These are phyloP conservation scores for Paramecium biaurelia DNA, from an alignment of 73 alveolate species.

Conservation along the genomic window DNA sequence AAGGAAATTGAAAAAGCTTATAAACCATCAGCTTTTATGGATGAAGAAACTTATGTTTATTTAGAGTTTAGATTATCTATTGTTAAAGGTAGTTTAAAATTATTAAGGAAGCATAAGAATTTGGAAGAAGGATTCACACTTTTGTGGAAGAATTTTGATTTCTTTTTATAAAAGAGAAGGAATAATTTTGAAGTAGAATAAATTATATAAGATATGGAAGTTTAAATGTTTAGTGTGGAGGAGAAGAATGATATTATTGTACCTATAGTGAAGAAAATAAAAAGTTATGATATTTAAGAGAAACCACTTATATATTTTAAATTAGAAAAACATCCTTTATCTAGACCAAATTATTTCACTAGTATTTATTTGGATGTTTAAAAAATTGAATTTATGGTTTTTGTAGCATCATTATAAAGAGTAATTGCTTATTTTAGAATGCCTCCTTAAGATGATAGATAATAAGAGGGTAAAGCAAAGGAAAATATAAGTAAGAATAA, in stretches of 20 bases:
- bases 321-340: conserved; percentile 31
- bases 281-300: conserved; percentile 7
- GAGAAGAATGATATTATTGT: conserved; percentile 40
- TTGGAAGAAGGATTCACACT: conserved; percentile 40
- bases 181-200: conserved; percentile 27
- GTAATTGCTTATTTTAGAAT: neutral
- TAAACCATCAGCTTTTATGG: neutral
- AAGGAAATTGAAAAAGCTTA: conserved; percentile 26
- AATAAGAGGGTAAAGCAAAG: neutral
- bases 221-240: conserved; percentile 33
- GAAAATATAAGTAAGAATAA: neutral
- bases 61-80: neutral
- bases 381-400: conserved; percentile 5
- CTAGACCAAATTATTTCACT: neutral
- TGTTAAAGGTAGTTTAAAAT: conserved; percentile 10
- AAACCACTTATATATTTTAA: conserved; percentile 25
- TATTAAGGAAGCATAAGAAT: neutral
- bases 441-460: neutral
- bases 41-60: conserved; percentile 18
- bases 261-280: conserved; percentile 36
- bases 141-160: conserved; percentile 23
- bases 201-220: conserved; percentile 12
- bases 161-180: neutral
- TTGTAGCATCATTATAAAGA: conserved; percentile 19
- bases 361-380: conserved; percentile 11